A percentile compares a stretch with the other conserved stretches of the same genome.
Evolutionary conservation across 306 rosid genomes (phyloP).

Genomic region (Malus sylvestris): DNA sequence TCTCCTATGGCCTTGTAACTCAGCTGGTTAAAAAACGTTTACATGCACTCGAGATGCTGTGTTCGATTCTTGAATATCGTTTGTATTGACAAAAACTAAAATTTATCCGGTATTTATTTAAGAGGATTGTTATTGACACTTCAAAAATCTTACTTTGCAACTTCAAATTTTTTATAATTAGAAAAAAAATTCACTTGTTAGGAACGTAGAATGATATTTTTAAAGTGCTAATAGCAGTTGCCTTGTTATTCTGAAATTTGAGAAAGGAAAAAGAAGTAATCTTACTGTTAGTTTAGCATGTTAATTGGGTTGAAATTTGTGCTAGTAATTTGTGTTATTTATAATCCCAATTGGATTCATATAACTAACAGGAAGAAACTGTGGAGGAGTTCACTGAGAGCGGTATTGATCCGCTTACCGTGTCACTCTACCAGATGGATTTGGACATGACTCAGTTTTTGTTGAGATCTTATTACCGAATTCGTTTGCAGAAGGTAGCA

Average conservation of each 20-base stretch:
- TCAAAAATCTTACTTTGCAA: accelerated
- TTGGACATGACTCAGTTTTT: conserved; percentile 78
- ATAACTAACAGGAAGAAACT: conserved; percentile 62
- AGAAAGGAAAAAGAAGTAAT: not conserved
- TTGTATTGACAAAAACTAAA: no score
- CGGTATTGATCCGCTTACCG: conserved; percentile 56
- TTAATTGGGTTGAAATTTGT: not conserved
- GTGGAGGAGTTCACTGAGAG: conserved; percentile 52
- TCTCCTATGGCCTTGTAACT: no score
- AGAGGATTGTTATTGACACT: accelerated
- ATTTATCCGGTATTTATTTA: no score
- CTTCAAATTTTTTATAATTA: no score
- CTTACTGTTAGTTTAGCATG: no score
- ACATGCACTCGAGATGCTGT: no score
- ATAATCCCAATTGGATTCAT: not conserved
- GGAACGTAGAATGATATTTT: no score
- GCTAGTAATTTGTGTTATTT: not conserved
- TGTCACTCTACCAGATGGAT: conserved; percentile 95
- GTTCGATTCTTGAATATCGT: no score
- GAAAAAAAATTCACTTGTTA: no score
- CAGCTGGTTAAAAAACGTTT: no score
- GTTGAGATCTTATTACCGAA: conserved; percentile 73
- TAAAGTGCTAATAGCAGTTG: no score
- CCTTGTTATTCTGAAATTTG: not conserved
- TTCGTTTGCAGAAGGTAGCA: conserved; percentile 80